Conservation (phyloP, 768 basidiomycete species). For the Hygrocybe coccinea region DNA sequence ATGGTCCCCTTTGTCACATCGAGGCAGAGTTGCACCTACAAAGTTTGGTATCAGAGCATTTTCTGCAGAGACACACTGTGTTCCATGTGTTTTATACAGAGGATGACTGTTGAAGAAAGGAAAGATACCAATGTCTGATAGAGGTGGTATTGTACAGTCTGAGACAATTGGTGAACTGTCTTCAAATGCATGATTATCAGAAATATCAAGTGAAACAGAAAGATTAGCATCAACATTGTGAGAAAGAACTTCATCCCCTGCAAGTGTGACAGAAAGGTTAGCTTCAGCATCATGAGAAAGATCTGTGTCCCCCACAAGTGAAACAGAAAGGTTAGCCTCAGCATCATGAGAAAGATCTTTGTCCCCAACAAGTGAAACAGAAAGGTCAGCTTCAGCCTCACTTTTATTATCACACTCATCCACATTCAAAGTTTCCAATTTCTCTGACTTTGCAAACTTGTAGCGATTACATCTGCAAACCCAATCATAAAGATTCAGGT, state of each 20-base stretch:
- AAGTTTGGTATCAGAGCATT: constrained; percentile 25
- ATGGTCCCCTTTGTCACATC: constrained; percentile 27
- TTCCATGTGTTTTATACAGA: constrained; percentile 9
- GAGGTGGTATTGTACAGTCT: not conserved
- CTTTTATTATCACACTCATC: not conserved
- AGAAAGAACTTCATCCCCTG: no score
- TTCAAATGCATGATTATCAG: not conserved
- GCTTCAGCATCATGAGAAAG: no score
- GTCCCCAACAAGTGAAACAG: no score
- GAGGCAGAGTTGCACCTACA: constrained; percentile 24
- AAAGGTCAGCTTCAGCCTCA: not conserved
- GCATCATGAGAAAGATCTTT: no score
- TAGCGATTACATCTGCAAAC: constrained; percentile 5
- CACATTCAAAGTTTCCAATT: not conserved
- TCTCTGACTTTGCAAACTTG: not conserved
- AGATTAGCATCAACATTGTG: not conserved
- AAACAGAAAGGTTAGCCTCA: not conserved
- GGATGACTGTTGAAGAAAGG: constrained; percentile 11
- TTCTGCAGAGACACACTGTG: not conserved
- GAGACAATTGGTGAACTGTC: no score
- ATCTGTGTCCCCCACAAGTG: not conserved
- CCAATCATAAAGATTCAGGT: constrained; percentile 16
- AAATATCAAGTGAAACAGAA: constrained; percentile 8
- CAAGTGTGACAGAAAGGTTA: no score
- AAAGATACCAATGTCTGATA: not conserved